Conservation (phyloP, 345 rosid species). For the Turnera subulata region DNA sequence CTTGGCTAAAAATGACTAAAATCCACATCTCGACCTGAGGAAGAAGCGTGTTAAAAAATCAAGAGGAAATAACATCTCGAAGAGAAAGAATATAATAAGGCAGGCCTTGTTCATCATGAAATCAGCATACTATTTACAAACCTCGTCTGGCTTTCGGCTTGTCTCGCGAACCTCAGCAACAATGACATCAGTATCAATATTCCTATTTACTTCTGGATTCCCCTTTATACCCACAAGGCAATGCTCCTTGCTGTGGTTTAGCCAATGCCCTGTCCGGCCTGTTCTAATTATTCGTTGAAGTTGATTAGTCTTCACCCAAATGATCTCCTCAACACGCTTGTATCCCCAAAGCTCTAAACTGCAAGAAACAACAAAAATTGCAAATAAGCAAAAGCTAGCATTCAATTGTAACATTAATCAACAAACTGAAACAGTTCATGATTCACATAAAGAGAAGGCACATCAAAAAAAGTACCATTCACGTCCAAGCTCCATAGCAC, state of each 20-base stretch:
- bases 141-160: constrained; percentile 99
- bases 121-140: constrained; percentile 27
- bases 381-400: background rate
- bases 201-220: constrained; percentile 85
- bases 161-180: constrained; percentile 99
- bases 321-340: constrained; percentile 92
- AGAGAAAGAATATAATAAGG: background rate
- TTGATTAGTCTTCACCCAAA: constrained; percentile 92
- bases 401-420: background rate
- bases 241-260: constrained; percentile 97
- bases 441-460: background rate
- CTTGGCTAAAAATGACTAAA: too few species aligned
- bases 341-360: constrained; percentile 99
- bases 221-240: constrained; percentile 99
- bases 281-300: constrained; percentile 98
- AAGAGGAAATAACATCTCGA: background rate
- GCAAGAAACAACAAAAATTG: constrained; percentile 15
- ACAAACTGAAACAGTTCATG: background rate
- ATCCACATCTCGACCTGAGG: too few species aligned
- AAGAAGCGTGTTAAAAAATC: too few species aligned
- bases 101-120: background rate
- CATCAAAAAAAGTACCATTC: constrained; percentile 56
- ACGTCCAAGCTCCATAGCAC: constrained; percentile 99
- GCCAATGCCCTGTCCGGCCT: constrained; percentile 99
- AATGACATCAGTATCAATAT: constrained; percentile 93